Percentiles rank a stretch among this genome's conserved stretches.
Evolutionary conservation across 2,329 filamentous ascomycete species (phyloP).

Genomic region (Colletotrichum tofieldiae): DNA sequence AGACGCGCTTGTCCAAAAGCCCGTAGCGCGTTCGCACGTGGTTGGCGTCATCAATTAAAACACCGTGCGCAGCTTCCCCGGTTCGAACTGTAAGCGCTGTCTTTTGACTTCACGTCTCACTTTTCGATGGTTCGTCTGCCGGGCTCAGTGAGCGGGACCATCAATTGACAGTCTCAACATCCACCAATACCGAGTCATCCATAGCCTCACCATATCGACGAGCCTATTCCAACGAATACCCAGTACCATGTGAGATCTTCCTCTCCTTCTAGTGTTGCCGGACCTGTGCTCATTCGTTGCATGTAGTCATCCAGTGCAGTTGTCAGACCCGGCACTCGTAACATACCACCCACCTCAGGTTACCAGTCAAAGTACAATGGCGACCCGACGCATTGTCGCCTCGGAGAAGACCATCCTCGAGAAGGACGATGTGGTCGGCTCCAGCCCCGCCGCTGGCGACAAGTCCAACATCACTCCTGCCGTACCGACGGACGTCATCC

Average conservation of each 20-base stretch:
- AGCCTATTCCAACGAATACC: not conserved
- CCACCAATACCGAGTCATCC: not conserved
- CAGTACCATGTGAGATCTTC: not conserved
- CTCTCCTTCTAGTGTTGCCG: too few species aligned
- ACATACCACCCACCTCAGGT: not conserved
- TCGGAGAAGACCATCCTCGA: constrained; percentile 78
- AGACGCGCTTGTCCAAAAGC: constrained; percentile 37
- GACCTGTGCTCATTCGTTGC: not conserved
- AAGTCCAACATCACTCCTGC: constrained; percentile 85
- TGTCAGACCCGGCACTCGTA: not conserved
- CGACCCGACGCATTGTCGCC: constrained; percentile 77
- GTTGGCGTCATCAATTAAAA: constrained; percentile 42
- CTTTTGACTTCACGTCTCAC: constrained; percentile 35
- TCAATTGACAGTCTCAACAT: constrained; percentile 14
- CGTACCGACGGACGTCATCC: constrained; percentile 88
- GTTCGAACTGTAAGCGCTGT: constrained; percentile 22
- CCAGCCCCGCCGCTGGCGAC: constrained; percentile 59
- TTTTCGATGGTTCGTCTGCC: constrained; percentile 5
- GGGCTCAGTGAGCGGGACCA: constrained; percentile 22
- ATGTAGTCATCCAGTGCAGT: not conserved
- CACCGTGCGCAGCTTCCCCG: not conserved
- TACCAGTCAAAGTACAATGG: constrained; percentile 65
- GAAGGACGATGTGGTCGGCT: constrained; percentile 65
- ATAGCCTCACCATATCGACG: not conserved
- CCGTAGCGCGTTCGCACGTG: constrained; percentile 41